phyloP scores from a whole-genome alignment of 495 filamentous ascomycete genomes.

The Penicillium fimorum region DNA sequence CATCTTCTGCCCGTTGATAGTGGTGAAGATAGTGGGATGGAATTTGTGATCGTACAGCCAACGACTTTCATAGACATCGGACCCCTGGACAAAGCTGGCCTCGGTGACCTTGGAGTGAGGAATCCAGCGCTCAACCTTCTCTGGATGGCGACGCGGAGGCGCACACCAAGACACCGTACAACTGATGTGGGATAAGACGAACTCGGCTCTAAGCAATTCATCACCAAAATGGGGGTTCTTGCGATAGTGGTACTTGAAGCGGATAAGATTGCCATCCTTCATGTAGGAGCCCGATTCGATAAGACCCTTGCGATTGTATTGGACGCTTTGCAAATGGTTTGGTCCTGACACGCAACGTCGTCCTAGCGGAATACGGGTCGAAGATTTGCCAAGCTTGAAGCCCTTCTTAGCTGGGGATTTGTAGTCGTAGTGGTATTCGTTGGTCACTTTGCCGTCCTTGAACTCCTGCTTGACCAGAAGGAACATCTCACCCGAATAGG shows the following conservation, averaged over 20 bases:
- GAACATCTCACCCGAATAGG: constrained; percentile 48
- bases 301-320: constrained; percentile 56
- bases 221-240: constrained; percentile 56
- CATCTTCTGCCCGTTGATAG: constrained; percentile 53
- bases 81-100: constrained; percentile 55
- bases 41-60: constrained; percentile 65
- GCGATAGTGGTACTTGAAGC: constrained; percentile 59
- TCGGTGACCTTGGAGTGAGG: constrained; percentile 59
- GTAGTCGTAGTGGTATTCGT: constrained; percentile 56
- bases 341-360: constrained; percentile 49
- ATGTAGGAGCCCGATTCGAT: constrained; percentile 55
- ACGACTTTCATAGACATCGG: constrained; percentile 52
- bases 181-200: constrained; percentile 53
- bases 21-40: constrained; percentile 58
- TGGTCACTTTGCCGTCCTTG: constrained; percentile 42
- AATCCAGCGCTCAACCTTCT: constrained; percentile 58
- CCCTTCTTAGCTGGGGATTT: constrained; percentile 31
- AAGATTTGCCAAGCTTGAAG: constrained; percentile 28
- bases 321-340: constrained; percentile 46
- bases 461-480: constrained; percentile 51
- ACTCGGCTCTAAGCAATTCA: constrained; percentile 58
- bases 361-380: constrained; percentile 44
- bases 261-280: constrained; percentile 53
- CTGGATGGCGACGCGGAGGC: constrained; percentile 50
- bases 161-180: constrained; percentile 60